phyloP scores from a whole-genome alignment of 2,329 filamentous ascomycete species.

The Phaeosphaeriaceae sp. region DNA sequence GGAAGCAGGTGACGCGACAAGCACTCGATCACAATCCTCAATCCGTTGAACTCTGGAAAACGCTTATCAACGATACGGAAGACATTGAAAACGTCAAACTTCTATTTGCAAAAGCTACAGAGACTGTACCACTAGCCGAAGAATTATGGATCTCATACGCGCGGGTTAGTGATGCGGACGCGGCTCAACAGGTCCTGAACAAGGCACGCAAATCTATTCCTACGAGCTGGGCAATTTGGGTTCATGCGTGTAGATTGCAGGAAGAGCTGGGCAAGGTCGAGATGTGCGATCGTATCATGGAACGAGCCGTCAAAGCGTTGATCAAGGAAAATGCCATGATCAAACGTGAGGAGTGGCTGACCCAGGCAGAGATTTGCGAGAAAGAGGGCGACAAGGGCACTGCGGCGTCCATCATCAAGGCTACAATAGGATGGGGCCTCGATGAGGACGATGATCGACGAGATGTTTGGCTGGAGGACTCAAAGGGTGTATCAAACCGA shows the following conservation, averaged over 20 bases:
- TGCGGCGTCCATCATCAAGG: constrained; percentile 85
- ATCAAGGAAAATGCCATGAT: constrained; percentile 94
- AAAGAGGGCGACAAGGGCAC: constrained; percentile 87
- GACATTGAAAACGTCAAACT: constrained; percentile 85
- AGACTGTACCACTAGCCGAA: constrained; percentile 90
- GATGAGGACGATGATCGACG: constrained; percentile 97
- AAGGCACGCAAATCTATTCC: constrained; percentile 92
- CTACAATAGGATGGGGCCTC: constrained; percentile 89
- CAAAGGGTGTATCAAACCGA: constrained; percentile 77
- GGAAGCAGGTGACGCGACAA: constrained; percentile 90
- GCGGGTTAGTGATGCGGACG: constrained; percentile 84
- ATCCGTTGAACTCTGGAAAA: constrained; percentile 97
- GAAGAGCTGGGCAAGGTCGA: constrained; percentile 83
- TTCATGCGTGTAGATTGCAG: constrained; percentile 88
- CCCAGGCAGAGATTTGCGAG: constrained; percentile 92
- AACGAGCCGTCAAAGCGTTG: constrained; percentile 85
- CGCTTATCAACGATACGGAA: constrained; percentile 93
- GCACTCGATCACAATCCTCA: constrained; percentile 92
- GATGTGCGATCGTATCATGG: constrained; percentile 86
- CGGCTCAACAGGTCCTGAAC: constrained; percentile 94
- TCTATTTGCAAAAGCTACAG: constrained; percentile 90
- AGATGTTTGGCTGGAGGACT: constrained; percentile 95
- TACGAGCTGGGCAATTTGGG: constrained; percentile 94
- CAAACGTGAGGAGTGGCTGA: constrained; percentile 96
- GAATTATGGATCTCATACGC: constrained; percentile 96